phyloP scores from a whole-genome alignment of 805 yeast genomes.

The Torulaspora gathmanii region DNA sequence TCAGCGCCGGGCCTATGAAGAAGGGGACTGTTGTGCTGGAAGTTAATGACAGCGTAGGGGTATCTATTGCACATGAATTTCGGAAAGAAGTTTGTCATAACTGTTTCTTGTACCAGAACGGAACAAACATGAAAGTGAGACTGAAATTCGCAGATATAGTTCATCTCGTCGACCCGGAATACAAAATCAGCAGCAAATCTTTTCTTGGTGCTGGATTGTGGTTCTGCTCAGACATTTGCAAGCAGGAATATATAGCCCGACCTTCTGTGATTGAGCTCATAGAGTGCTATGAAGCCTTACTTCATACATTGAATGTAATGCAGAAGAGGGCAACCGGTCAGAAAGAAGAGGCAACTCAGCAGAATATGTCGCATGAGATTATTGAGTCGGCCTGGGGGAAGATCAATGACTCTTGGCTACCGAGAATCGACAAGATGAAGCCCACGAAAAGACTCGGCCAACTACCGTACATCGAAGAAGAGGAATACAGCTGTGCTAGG shows the following conservation, averaged over 20 bases:
- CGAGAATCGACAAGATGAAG: conserved; percentile 33
- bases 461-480: conserved; percentile 46
- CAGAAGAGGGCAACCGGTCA: conserved; percentile 30
- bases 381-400: conserved; percentile 18
- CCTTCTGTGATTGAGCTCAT: conserved; percentile 40
- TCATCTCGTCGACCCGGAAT: conserved; percentile 1
- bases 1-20: conserved; percentile 41
- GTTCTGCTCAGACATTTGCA: conserved; percentile 51
- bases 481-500: conserved; percentile 49
- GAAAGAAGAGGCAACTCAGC: conserved; percentile 12
- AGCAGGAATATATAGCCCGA: conserved; percentile 33
- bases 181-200: conserved; percentile 15
- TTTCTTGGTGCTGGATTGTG: conserved; percentile 43
- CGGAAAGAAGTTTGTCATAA: conserved; percentile 57
- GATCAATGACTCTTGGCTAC: conserved; percentile 39
- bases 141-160: conserved; percentile 18
- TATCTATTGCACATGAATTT: conserved; percentile 48
- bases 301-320: conserved; percentile 21
- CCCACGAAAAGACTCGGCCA: conserved; percentile 35
- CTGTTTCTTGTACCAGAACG: conserved; percentile 49
- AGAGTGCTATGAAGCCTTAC: conserved; percentile 34
- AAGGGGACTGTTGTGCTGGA: conserved; percentile 40
- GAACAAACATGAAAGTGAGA: conserved; percentile 44
- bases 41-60: conserved; percentile 43
- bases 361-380: conserved; percentile 8